phyloP scores from a whole-genome alignment of 148 eudicot genomes.

The Simmondsia chinensis region DNA sequence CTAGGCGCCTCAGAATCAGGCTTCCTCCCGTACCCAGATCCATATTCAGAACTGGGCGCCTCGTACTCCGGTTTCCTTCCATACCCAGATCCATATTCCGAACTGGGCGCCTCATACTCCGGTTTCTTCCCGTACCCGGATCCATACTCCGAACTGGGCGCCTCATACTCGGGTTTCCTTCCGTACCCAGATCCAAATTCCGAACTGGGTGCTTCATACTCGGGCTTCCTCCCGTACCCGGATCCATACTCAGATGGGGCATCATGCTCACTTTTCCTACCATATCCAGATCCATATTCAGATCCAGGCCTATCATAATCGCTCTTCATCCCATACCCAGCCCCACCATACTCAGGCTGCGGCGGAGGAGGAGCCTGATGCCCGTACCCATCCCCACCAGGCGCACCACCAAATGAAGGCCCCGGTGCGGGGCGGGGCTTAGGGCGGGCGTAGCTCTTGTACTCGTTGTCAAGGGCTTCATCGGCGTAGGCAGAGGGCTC shows the following conservation, averaged over 20 bases:
- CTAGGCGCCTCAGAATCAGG: slow-evolving; percentile 1
- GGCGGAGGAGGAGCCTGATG: slow-evolving; percentile 2
- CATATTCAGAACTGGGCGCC: too few species aligned
- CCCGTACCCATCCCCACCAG: slow-evolving; percentile 11
- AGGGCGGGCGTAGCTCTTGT: slow-evolving; percentile 65
- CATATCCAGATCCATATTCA: slow-evolving; percentile 2
- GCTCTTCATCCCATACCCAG: slow-evolving; percentile 5
- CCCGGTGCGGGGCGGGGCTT: slow-evolving; percentile 29
- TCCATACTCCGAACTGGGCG: too few species aligned
- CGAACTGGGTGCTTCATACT: too few species aligned
- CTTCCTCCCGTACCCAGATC: slow-evolving; percentile 18
- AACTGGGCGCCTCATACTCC: too few species aligned
- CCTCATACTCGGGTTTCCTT: too few species aligned
- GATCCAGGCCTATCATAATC: neutral
- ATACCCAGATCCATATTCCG: slow-evolving; percentile 5
- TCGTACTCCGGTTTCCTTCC: slow-evolving; percentile 5
- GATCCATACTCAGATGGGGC: too few species aligned
- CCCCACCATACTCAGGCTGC: slow-evolving; percentile 10
- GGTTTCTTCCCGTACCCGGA: too few species aligned
- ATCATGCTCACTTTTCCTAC: too few species aligned
- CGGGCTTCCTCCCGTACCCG: too few species aligned
- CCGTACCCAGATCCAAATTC: too few species aligned
- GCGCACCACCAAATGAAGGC: too few species aligned
- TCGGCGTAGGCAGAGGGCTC: slow-evolving; percentile 65
- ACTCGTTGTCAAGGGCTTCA: slow-evolving; percentile 65